These are phyloP conservation scores for Penicillium psychrofluorescens DNA, from an alignment of 495 filamentous ascomycete genomes.

Conservation along the genomic window DNA sequence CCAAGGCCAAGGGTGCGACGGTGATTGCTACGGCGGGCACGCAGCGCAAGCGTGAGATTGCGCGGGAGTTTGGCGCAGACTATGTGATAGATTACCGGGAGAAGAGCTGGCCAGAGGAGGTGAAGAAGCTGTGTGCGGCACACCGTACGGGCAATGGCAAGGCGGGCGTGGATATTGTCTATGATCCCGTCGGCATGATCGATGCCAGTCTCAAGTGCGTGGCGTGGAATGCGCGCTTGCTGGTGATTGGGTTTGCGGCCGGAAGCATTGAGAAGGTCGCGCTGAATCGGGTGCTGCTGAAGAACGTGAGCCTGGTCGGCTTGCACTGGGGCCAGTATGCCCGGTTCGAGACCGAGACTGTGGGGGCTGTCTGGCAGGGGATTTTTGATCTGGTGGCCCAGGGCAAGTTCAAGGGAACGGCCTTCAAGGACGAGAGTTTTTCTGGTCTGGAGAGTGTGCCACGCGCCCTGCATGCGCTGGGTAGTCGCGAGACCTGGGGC, in stretches of 20 bases:
- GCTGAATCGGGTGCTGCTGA: slow-evolving; percentile 84
- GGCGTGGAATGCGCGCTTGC: slow-evolving; percentile 80
- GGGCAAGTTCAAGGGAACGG: slow-evolving; percentile 75
- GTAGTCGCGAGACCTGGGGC: slow-evolving; percentile 80
- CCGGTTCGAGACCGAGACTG: slow-evolving; percentile 60
- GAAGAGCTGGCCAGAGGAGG: slow-evolving; percentile 65
- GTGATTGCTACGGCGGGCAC: slow-evolving; percentile 87
- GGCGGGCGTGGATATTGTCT: slow-evolving; percentile 78
- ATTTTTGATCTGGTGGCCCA: slow-evolving; percentile 67
- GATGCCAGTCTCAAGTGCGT: slow-evolving; percentile 78
- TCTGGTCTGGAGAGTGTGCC: slow-evolving; percentile 75
- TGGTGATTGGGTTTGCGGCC: slow-evolving; percentile 87
- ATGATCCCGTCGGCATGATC: slow-evolving; percentile 84
- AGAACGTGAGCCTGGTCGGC: slow-evolving; percentile 88
- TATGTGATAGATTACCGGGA: slow-evolving; percentile 69
- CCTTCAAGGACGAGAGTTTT: slow-evolving; percentile 75
- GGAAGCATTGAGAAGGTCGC: slow-evolving; percentile 87
- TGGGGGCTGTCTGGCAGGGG: slow-evolving; percentile 71
- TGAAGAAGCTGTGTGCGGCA: slow-evolving; percentile 56
- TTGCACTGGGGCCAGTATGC: slow-evolving; percentile 89
- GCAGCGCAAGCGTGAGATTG: slow-evolving; percentile 68
- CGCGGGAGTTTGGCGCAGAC: slow-evolving; percentile 75
- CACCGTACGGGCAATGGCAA: slow-evolving; percentile 53
- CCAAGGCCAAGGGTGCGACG: slow-evolving; percentile 81
- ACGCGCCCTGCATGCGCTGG: slow-evolving; percentile 68